Evolutionary conservation across 192 early-diverging fungal genomes (phyloP).

Genomic region (Podila minutissima): DNA sequence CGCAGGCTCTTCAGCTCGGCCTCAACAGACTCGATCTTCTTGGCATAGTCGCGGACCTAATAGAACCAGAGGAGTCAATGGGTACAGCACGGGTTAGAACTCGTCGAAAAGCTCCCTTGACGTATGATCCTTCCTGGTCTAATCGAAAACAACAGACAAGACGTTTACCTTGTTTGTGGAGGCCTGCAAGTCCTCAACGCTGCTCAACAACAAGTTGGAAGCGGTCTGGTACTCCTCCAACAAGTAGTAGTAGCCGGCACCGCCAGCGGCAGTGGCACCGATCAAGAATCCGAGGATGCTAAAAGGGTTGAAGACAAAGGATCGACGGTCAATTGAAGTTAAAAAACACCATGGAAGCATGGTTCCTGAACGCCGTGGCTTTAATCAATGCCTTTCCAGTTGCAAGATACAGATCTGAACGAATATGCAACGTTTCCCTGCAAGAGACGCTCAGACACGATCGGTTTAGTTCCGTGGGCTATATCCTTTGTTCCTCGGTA

Average conservation of each 20-base stretch:
- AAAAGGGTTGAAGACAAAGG: slow-evolving; percentile 5
- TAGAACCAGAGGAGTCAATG: neutral
- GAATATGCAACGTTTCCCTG: too few relatives aligned
- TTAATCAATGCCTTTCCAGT: too few relatives aligned
- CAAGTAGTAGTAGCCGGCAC: slow-evolving; percentile 84
- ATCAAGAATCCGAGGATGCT: slow-evolving; percentile 83
- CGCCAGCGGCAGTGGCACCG: slow-evolving; percentile 77
- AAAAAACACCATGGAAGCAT: neutral
- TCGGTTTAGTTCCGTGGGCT: too few relatives aligned
- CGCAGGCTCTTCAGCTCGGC: slow-evolving; percentile 65
- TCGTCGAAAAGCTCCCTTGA: neutral
- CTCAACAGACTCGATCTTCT: slow-evolving; percentile 83
- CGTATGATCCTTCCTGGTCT: neutral
- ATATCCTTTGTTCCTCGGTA: too few relatives aligned
- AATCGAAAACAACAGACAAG: neutral
- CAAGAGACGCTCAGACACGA: too few relatives aligned
- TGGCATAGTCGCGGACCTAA: slow-evolving; percentile 76
- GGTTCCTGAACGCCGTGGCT: too few relatives aligned
- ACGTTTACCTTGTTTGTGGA: slow-evolving; percentile 75
- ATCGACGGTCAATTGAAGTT: too few relatives aligned
- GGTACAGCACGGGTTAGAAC: neutral
- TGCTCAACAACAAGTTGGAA: slow-evolving; percentile 72
- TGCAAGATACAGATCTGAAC: too few relatives aligned
- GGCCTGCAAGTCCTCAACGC: slow-evolving; percentile 82
- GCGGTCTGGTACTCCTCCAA: slow-evolving; percentile 88